Evolutionary conservation across 495 filamentous ascomycete genomes (phyloP), one percentile per base, ranked within the genome.

Genomic region (Lophium mytilinum): DNA sequence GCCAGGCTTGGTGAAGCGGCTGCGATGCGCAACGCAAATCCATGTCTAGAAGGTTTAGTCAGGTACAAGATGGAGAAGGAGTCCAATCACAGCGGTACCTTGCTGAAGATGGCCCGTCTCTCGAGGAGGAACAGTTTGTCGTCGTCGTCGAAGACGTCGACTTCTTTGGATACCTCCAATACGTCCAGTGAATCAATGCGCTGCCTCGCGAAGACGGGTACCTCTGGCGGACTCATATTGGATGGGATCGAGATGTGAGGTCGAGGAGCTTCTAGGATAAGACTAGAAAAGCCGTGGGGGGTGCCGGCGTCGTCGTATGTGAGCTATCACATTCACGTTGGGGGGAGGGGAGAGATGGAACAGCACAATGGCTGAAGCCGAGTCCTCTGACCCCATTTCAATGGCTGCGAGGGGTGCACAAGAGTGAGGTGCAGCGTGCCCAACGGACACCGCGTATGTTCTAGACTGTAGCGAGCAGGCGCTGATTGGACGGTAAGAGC

Each of bases 41-140:
- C 60, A 66, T 41, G 56, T 58, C 63, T 66, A 10, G 6, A 12
- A 18, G 3, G 48, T 41, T 60, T 18, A 57, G 52, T 21, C 9
- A 30, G 15, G 17, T 35, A 33, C 7, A 30, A 48, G 14, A 12
- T 14, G 17, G 34, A 56, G 36, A 18, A 19, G 19, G n/a, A 52
- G 33, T n/a, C 9, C 18, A 24, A 24, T 11, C 24, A 30, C 24
- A 30, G 24, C 24, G 24, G 24, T 63, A 59, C 63, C 47, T 60
- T 66, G 60, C 56, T 63, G 49, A 66, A 63, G n/a, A 66, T 57
- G 14, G 63, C 59, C 40, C 63, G 55, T 19, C 60, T 46, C 37
- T 66, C 63, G 9, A 66, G 60, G 4, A 52, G 36, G 57, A 58
- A 66, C 11, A 55, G 39, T n/a, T 54, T 30, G 7, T 56, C 49